Evolutionary conservation across 495 filamentous ascomycete species (phyloP), one percentile per base, ranked within the genome.

Genomic region (Aspergillus nanangensis): DNA sequence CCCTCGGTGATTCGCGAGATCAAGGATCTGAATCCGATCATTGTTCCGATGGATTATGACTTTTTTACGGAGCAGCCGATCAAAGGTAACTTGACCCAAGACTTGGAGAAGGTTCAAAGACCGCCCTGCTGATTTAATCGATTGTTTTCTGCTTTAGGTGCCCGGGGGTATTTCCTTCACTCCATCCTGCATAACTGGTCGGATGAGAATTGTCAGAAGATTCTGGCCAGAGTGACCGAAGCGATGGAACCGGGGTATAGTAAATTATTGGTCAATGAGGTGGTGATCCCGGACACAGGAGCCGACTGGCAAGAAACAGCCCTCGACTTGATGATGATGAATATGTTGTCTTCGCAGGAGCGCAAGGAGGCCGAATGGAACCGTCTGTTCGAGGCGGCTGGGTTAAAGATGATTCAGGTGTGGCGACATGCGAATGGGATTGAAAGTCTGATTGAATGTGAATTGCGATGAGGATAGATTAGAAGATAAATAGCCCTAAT

Each of bases 141-240:
- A 17, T 8, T 18, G 3, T 18, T 18, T 17, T 17, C 14, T 36
- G 14, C 1, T 27, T 3, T 13, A 73, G 72, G 69, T 1, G 68
- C 68, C 9, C 59, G 67, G 17, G 57, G 60, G 9, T 75, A 73
- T 47, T 72, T 70, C 56, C 52, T 77, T 41, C 66, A 70, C 37
- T 65, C 61, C 24, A 47, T 68, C 8, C 60, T 77, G 2, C 71
- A 76, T 41, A 66, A 76, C 60, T 75, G 70, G 71, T 50, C 64
- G 2, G 72, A 76, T 42, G 45, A 58, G 5, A 52, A 57, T 19
- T 65, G 63, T 43, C 37, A 45, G 7, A 54, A 51, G 8, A 74
- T 76, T 35, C 57, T 75, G 1, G 34, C 44, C 17, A 62, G 68
- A 13, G 32, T 68, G 8, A 39, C 47, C 1, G 43, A 50, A 4